Percentiles rank a stretch among this genome's conserved stretches.
Conservation (phyloP, 2,329 filamentous ascomycete species). For the Fusarium euwallaceae region DNA sequence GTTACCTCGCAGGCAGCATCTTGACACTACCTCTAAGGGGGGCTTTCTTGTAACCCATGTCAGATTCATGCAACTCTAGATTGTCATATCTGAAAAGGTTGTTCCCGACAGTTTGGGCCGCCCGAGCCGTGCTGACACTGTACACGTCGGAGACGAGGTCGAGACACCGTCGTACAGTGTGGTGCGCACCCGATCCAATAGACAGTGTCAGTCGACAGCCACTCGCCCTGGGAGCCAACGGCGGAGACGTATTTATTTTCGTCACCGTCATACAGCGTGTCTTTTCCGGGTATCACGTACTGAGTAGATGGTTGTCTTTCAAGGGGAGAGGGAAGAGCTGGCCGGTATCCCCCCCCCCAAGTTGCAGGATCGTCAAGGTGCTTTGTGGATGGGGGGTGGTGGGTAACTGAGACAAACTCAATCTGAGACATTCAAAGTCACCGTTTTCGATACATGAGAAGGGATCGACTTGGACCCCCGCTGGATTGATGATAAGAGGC, state of each 20-base stretch:
- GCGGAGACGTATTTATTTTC: constrained; percentile 43
- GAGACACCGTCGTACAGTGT: constrained; percentile 27
- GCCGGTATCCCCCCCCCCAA: neutral
- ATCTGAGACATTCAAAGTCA: constrained; percentile 38
- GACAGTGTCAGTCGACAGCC: constrained; percentile 27
- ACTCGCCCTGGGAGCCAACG: constrained; percentile 45
- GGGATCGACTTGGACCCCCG: constrained; percentile 10
- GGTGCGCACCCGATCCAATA: constrained; percentile 37
- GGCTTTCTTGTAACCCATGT: constrained; percentile 25
- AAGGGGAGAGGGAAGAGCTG: neutral
- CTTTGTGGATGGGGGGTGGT: neutral
- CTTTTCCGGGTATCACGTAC: constrained; percentile 29
- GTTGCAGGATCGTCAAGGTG: constrained; percentile 41
- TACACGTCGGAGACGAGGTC: constrained; percentile 37
- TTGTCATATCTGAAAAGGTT: constrained; percentile 41
- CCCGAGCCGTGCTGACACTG: constrained; percentile 41
- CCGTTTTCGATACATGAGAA: constrained; percentile 25
- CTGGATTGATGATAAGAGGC: neutral
- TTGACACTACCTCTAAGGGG: constrained; percentile 27
- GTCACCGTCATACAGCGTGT: constrained; percentile 36
- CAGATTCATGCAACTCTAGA: constrained; percentile 41
- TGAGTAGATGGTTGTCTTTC: neutral
- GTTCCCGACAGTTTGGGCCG: constrained; percentile 45
- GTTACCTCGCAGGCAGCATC: constrained; percentile 20
- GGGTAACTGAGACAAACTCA: constrained; percentile 36